Conservation (phyloP, 305 asterid genomes). For the Ilex paraguariensis region DNA sequence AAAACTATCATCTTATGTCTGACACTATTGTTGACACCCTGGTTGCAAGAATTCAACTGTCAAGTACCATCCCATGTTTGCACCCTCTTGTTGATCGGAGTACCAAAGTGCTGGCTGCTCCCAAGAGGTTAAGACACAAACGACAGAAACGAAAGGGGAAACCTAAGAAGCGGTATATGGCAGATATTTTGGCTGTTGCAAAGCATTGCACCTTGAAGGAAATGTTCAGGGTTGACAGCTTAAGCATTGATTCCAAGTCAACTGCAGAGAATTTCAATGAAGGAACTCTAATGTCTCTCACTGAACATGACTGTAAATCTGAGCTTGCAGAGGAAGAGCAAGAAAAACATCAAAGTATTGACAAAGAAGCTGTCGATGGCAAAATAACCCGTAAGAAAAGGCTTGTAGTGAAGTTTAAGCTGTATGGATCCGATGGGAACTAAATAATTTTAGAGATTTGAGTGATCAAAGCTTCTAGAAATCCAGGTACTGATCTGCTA, state of each 20-base stretch:
- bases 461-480: no score
- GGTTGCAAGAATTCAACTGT: not conserved
- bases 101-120: not conserved
- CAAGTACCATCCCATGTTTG: not conserved
- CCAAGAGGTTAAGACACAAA: not conserved
- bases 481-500: no score
- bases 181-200: not conserved
- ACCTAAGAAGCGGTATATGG: not conserved
- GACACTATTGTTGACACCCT: not conserved
- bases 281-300: not conserved
- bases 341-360: not conserved
- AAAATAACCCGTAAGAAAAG: no score
- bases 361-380: no score
- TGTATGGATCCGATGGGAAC: no score
- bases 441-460: no score
- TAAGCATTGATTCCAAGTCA: not conserved
- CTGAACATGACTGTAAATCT: not conserved
- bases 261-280: not conserved
- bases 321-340: not conserved
- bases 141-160: not conserved
- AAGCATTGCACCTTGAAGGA: not conserved
- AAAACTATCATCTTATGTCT: not conserved
- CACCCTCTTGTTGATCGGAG: not conserved
- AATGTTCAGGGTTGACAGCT: not conserved
- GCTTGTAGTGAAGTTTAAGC: no score